Conservation (phyloP, 2,329 filamentous ascomycete species). For the Cladorrhinum sp. region DNA sequence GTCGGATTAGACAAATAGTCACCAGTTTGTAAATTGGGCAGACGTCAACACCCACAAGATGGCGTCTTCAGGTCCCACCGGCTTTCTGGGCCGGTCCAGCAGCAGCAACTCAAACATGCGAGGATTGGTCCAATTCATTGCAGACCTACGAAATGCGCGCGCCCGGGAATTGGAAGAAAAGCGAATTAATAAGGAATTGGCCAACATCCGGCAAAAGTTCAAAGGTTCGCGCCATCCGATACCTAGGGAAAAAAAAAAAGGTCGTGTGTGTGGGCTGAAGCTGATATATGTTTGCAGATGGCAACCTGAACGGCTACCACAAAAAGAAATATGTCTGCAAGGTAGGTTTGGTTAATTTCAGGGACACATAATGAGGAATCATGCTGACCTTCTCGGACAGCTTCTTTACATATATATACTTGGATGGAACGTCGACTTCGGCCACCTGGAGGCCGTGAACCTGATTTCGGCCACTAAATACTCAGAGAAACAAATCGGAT, state of each 20-base stretch:
- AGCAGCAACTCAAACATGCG: slow-evolving; percentile 67
- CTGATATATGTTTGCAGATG: slow-evolving; percentile 54
- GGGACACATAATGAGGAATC: neutral
- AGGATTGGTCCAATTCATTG: slow-evolving; percentile 96
- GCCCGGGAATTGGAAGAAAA: slow-evolving; percentile 97
- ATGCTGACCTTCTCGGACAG: slow-evolving; percentile 38
- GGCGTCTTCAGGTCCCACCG: slow-evolving; percentile 52
- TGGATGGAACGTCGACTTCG: slow-evolving; percentile 98
- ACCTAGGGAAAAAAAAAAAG: neutral
- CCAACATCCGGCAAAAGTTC: slow-evolving; percentile 98
- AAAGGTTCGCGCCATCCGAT: slow-evolving; percentile 55
- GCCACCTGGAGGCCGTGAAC: slow-evolving; percentile 96
- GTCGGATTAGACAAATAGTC: neutral
- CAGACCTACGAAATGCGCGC: slow-evolving; percentile 89
- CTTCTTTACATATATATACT: slow-evolving; percentile 98
- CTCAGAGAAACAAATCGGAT: slow-evolving; percentile 98
- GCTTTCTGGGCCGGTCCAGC: slow-evolving; percentile 65
- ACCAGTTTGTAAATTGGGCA: no score
- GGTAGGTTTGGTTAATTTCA: slow-evolving; percentile 39
- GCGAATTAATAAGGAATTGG: slow-evolving; percentile 98
- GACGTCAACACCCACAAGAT: slow-evolving; percentile 36
- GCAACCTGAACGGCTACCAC: slow-evolving; percentile 90
- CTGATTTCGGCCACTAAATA: slow-evolving; percentile 96
- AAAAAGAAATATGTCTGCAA: slow-evolving; percentile 99
- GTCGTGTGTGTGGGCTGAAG: slow-evolving; percentile 9